Conservation (phyloP, 2,329 filamentous ascomycete genomes). For the Tympanopsis confertula region DNA sequence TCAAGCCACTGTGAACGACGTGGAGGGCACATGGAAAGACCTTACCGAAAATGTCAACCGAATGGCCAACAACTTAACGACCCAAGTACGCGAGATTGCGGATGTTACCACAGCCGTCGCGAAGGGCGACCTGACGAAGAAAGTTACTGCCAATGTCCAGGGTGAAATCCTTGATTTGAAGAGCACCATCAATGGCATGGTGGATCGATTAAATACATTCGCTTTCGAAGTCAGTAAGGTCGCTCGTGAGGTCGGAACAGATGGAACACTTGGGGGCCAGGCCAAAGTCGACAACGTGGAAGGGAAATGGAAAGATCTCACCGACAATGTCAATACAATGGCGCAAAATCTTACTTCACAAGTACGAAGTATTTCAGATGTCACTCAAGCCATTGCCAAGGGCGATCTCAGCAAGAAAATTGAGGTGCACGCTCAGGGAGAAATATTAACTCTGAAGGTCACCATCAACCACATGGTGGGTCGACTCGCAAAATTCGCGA, state of each 20-base stretch:
- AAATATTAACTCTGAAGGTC: constrained; percentile 53
- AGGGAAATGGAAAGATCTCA: constrained; percentile 60
- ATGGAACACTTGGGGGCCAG: constrained; percentile 55
- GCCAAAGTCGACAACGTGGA: constrained; percentile 54
- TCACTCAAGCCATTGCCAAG: constrained; percentile 18
- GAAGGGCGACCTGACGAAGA: constrained; percentile 56
- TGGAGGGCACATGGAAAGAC: constrained; percentile 60
- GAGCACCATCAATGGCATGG: constrained; percentile 62
- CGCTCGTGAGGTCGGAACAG: constrained; percentile 56
- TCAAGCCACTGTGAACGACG: constrained; percentile 57
- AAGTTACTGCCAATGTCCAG: constrained; percentile 54
- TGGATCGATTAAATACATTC: constrained; percentile 59
- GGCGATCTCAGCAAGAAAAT: constrained; percentile 57
- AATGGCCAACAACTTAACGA: constrained; percentile 60
- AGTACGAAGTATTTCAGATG: constrained; percentile 50
- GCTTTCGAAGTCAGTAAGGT: constrained; percentile 57
- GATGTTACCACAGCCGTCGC: constrained; percentile 58
- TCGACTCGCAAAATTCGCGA: constrained; percentile 55
- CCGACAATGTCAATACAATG: constrained; percentile 42
- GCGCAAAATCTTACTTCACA: constrained; percentile 40
- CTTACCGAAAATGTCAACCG: constrained; percentile 55
- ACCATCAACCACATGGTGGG: constrained; percentile 64
- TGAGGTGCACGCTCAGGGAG: constrained; percentile 56
- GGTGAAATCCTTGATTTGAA: constrained; percentile 60
- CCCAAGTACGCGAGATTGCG: constrained; percentile 60